These are phyloP conservation scores for Penstemon davidsonii DNA, from an alignment of 257 asterid genomes.

Conservation along the genomic window DNA sequence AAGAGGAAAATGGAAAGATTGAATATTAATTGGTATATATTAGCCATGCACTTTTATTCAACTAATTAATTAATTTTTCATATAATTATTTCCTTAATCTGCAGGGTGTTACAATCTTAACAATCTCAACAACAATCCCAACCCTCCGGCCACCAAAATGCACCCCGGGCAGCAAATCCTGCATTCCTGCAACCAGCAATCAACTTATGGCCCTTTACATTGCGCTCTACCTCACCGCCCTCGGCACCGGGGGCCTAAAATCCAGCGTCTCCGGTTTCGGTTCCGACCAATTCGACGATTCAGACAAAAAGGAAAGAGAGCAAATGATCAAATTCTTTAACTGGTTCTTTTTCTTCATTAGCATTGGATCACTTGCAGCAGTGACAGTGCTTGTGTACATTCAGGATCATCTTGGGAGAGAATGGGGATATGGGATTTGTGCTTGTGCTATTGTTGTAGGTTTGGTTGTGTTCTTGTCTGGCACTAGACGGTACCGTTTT, in stretches of 20 bases:
- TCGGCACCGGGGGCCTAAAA: constrained; percentile 86
- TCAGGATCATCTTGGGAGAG: constrained; percentile 76
- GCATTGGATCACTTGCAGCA: constrained; percentile 70
- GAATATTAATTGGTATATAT: neutral
- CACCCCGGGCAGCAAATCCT: constrained; percentile 39
- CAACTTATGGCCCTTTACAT: constrained; percentile 59
- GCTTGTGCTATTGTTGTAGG: constrained; percentile 67
- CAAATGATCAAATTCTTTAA: constrained; percentile 78
- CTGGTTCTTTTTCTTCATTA: constrained; percentile 89
- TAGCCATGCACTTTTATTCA: neutral
- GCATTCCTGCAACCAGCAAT: constrained; percentile 59
- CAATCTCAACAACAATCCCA: constrained; percentile 71
- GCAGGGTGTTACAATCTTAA: constrained; percentile 73
- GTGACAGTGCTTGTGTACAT: constrained; percentile 78
- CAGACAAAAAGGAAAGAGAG: constrained; percentile 50
- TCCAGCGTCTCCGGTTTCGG: constrained; percentile 94
- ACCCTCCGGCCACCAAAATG: constrained; percentile 78
- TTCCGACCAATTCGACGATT: constrained; percentile 82
- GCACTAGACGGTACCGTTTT: constrained; percentile 69
- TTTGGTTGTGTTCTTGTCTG: constrained; percentile 50
- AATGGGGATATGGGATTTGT: constrained; percentile 85
- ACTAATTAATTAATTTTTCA: neutral
- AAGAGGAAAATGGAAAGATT: too few species aligned
- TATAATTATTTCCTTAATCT: neutral
- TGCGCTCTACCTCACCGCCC: constrained; percentile 76